Percentiles rank a stretch among this genome's conserved stretches.
Conservation (phyloP, 805 yeast genomes). For the Candida schatavii region DNA sequence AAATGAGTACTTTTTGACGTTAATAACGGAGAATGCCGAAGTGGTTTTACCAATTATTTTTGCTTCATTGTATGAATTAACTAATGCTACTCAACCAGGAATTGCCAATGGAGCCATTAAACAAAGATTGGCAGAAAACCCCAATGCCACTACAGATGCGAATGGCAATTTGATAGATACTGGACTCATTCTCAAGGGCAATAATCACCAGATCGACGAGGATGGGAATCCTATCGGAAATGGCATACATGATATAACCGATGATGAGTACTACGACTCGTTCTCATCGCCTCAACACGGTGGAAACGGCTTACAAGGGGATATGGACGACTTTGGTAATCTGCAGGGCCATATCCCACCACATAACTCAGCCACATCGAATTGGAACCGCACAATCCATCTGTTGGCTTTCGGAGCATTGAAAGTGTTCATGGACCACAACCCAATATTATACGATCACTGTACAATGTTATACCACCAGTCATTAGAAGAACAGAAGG, state of each 20-base stretch:
- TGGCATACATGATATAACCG: constrained; percentile 33
- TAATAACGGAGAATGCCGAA: constrained; percentile 90
- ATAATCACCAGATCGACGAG: constrained; percentile 18
- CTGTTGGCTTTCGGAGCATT: constrained; percentile 87
- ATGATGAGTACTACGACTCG: constrained; percentile 44
- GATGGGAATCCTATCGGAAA: constrained; percentile 11
- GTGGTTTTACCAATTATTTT: constrained; percentile 89
- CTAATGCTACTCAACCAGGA: constrained; percentile 49
- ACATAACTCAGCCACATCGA: constrained; percentile 49
- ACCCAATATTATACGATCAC: constrained; percentile 86
- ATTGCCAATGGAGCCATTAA: constrained; percentile 39
- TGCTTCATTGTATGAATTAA: constrained; percentile 83
- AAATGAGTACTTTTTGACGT: constrained; percentile 86
- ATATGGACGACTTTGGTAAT: constrained; percentile 29
- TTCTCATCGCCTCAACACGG: constrained; percentile 32
- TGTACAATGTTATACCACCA: constrained; percentile 87
- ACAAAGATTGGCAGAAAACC: constrained; percentile 36
- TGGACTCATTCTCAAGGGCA: constrained; percentile 30
- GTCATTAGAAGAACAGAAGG: constrained; percentile 68
- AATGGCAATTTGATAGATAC: constrained; percentile 41
- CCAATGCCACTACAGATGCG: constrained; percentile 38
- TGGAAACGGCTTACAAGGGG: constrained; percentile 14
- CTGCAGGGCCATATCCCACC: constrained; percentile 31
- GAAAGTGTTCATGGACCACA: constrained; percentile 88
- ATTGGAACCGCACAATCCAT: constrained; percentile 94